These are phyloP conservation scores for Mycothermus thermophilus DNA, from an alignment of 495 filamentous ascomycete species.

Conservation along the genomic window DNA sequence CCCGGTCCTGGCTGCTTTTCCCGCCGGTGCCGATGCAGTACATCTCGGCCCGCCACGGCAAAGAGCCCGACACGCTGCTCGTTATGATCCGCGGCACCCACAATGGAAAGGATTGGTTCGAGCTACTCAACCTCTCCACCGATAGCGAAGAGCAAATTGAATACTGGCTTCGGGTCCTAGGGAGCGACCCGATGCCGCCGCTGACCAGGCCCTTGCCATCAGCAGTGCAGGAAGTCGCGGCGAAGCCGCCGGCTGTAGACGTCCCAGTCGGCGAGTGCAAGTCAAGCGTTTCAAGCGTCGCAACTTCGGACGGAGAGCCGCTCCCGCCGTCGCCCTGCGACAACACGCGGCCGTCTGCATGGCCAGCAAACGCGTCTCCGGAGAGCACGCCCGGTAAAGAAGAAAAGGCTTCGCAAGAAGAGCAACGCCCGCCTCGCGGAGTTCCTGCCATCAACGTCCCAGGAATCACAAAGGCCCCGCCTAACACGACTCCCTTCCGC, in stretches of 20 bases:
- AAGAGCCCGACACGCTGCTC: conserved; percentile 53
- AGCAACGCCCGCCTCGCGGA: conserved; percentile 7
- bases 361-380: conserved; percentile 7
- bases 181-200: conserved; percentile 62
- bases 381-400: conserved; percentile 19
- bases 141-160: conserved; percentile 58
- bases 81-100: conserved; percentile 67
- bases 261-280: conserved; percentile 63
- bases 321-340: conserved; percentile 17
- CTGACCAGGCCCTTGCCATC: conserved; percentile 23
- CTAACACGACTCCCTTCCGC: conserved; percentile 27
- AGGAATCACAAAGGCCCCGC: conserved; percentile 25
- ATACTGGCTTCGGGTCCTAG: conserved; percentile 83
- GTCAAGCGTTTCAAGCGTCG: background rate
- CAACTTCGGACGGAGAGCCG: conserved; percentile 6
- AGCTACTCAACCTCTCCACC: conserved; percentile 57
- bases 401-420: background rate
- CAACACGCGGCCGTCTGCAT: conserved; percentile 9
- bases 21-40: conserved; percentile 56
- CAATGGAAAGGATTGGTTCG: conserved; percentile 57
- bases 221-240: conserved; percentile 20
- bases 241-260: conserved; percentile 31
- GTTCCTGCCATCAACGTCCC: conserved; percentile 21
- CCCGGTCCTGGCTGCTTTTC: conserved; percentile 75
- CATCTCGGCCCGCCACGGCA: conserved; percentile 70